Evolutionary conservation across 2,329 filamentous ascomycete genomes (phyloP), one percentile per base, ranked within the genome.

Genomic region (Fusarium sp.): DNA sequence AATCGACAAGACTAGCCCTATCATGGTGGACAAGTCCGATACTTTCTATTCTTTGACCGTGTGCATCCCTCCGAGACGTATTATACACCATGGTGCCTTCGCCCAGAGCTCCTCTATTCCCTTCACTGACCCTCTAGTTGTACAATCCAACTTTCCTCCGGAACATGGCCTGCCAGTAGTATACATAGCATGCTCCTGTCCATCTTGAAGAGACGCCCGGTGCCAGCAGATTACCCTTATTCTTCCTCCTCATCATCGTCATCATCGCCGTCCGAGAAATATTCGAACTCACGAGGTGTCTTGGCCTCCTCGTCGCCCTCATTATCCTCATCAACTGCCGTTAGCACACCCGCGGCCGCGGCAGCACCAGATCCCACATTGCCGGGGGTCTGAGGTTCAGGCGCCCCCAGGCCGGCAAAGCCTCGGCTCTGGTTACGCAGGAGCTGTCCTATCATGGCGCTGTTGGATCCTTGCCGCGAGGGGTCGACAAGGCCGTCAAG

Each of bases 321-420:
- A 11, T 88, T 91, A 78, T 96, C 94, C 82, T 98, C 96, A 78
- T 98, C 95, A 5, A 97, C 91, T 7, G 95, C 93, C 5, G 93
- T 98, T 76, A 98, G 85, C 2, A 97, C 94, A 65, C 92, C 94
- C 0, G 93, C 94, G 0, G 93, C 93, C 0, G 93, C 92, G 0
- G 91, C 92, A 20, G 93, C 92, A 61, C 93, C 90, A 14, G 83
- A 81, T 22, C 81, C 82, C 14, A 90, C 89, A 45, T 73, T 74
- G n/a, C 74, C 77, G 14, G 80, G 77, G 11, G 80, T 77, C 58
- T 80, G 76, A 35, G 80, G 76, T 8, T 80, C 80, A 5, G 65
- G n/a, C n/a, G n/a, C 76, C 56, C 65, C 72, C 13, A 76, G 70
- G 50, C 71, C 60, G 29, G 66, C 82, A 77, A 83, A 82, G 2